phyloP scores from a whole-genome alignment of 148 eudicot genomes.

The Pharnaceum exiguum region DNA sequence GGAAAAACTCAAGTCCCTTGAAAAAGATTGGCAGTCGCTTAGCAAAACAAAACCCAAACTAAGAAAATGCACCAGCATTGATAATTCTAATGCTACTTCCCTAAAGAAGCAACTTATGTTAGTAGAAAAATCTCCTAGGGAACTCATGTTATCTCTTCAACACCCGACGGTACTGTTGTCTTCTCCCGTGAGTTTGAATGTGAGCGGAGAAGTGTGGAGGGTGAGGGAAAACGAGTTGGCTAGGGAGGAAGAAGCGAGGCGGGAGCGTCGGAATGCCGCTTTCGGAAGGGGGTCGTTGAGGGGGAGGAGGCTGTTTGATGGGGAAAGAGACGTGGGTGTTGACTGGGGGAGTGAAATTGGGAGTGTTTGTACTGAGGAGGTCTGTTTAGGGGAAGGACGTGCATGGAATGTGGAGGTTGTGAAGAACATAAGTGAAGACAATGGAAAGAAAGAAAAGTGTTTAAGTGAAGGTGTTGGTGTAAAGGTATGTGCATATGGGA shows the following conservation, averaged over 20 bases:
- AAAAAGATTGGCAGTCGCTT: constrained; percentile 17
- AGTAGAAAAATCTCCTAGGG: constrained; percentile 2
- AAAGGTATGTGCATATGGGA: too few relatives aligned
- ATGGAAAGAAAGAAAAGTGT: too few relatives aligned
- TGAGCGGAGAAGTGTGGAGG: constrained; percentile 21
- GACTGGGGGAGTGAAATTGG: background rate
- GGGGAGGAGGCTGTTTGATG: constrained; percentile 31
- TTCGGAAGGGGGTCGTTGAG: constrained; percentile 14
- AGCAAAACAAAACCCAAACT: background rate
- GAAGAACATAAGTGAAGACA: too few relatives aligned
- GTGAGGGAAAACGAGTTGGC: constrained; percentile 30
- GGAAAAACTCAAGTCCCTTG: constrained; percentile 14
- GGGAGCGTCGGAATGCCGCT: constrained; percentile 9
- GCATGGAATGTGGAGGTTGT: too few relatives aligned
- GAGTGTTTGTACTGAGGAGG: constrained; percentile 1
- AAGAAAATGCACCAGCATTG: background rate
- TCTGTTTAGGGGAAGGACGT: too few relatives aligned
- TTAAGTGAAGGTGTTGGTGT: too few relatives aligned
- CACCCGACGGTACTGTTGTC: constrained; percentile 1
- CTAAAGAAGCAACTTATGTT: background rate
- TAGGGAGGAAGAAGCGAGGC: constrained; percentile 1
- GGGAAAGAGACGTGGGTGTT: constrained; percentile 9
- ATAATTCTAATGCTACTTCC: background rate
- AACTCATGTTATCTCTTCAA: constrained; percentile 4
- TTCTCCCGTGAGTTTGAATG: constrained; percentile 1